phyloP scores from a whole-genome alignment of 2,329 filamentous ascomycete species.

The Akanthomyces lecanii region DNA sequence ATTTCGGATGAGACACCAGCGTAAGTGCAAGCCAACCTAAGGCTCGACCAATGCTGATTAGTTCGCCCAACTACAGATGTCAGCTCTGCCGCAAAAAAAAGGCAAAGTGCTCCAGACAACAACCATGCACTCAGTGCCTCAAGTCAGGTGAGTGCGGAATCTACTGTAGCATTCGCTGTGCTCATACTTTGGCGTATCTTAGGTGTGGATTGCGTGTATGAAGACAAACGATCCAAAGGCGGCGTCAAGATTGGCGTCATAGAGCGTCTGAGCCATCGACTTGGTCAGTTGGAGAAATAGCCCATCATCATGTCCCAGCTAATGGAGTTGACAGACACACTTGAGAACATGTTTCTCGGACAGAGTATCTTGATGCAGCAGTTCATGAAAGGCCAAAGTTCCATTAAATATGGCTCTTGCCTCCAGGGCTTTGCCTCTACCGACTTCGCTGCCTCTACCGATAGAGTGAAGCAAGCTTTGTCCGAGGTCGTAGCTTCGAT shows the following conservation, averaged over 20 bases:
- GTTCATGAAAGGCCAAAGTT: slow-evolving; percentile 23
- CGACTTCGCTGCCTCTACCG: neutral
- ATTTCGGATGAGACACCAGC: slow-evolving; percentile 9
- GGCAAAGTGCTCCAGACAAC: slow-evolving; percentile 38
- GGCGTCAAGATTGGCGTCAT: slow-evolving; percentile 33
- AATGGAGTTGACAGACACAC: slow-evolving; percentile 21
- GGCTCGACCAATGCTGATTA: neutral
- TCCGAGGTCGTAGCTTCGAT: neutral
- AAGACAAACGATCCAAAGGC: slow-evolving; percentile 30
- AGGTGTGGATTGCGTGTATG: slow-evolving; percentile 32
- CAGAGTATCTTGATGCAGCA: slow-evolving; percentile 35
- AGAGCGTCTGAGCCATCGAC: slow-evolving; percentile 31
- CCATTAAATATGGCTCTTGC: neutral
- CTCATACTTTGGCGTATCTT: neutral
- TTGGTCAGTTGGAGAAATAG: slow-evolving; percentile 24
- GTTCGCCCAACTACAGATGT: slow-evolving; percentile 23
- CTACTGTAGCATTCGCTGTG: too few species aligned
- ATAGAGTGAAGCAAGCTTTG: neutral
- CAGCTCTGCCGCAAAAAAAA: slow-evolving; percentile 43
- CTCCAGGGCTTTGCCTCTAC: neutral
- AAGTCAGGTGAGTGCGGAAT: slow-evolving; percentile 25
- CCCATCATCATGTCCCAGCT: neutral
- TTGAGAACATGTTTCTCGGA: slow-evolving; percentile 38
- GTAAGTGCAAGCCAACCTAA: neutral
- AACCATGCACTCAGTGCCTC: slow-evolving; percentile 40